Base-by-base conservation (phyloP, 2,329 filamentous ascomycete genomes). In the Microdochium trichocladiopsis region DNA sequence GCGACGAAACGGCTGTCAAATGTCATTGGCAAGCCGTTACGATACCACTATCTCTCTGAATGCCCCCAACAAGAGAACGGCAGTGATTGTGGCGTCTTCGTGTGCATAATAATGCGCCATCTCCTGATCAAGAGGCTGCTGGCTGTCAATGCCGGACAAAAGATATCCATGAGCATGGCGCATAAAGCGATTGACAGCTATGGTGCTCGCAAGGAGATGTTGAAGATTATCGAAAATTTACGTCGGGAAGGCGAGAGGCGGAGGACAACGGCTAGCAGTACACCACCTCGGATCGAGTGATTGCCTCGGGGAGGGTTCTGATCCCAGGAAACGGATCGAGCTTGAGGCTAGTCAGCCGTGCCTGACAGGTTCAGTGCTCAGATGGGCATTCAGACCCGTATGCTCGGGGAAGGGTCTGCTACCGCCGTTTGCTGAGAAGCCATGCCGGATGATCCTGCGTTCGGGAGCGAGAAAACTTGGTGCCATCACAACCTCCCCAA, bases 21-120 rank as follows among this genome's bases (percentile, higher is more conserved):
- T 28, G 72, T 97, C 25, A 77, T 97, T 0, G 76, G 78, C 31
- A 80, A 81, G 53, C 76, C 76, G 4, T 71, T 95, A 18, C 77
- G 84, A 21, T 96, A 95, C 65, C 81, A 92, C 63, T 84, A 93
- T 66, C 78, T 99, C 51, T 77, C 86, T 0, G 93, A 97, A 64
- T 87, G 84, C 10, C 94, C 94, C 0, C 88, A 95, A 62, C 94
- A 99, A 68, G 87, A 92, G 60, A 97, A 97, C 60, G 84, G 88
- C 24, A 93, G 83, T 64, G 94, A 99, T 69, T 99, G 94, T 61
- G 94, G 94, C 18, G 90, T 99, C 1, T 97, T 92, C 67, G 94
- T 99, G 2, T 97, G 94, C 68, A 81, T 97, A 58, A 80, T 93
- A 56, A 99, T 99, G 92, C 84, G 91, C 49, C 88, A 96, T 70